Conservation (phyloP, 768 basidiomycete genomes). For the Leccinum disarticulatum region DNA sequence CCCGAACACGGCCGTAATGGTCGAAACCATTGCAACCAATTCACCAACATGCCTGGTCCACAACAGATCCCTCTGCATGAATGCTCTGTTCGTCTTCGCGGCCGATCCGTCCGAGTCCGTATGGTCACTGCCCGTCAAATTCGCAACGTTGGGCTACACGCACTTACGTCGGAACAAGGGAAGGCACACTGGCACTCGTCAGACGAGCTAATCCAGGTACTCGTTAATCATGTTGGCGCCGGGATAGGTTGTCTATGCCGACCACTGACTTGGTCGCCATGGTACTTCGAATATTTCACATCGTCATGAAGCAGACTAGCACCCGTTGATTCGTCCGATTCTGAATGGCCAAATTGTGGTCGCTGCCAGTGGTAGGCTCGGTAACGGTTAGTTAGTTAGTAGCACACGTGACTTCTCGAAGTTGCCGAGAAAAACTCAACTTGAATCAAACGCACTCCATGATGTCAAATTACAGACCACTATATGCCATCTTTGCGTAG, state of each 20-base stretch:
- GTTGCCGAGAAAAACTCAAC: not conserved
- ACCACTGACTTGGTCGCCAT: no score
- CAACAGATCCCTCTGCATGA: not conserved
- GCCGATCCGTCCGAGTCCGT: slow-evolving; percentile 23
- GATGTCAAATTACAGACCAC: slow-evolving; percentile 35
- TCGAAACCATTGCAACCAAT: not conserved
- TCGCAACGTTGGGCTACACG: slow-evolving; percentile 59
- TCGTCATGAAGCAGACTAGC: no score
- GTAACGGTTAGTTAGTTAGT: no score
- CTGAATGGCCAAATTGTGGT: no score
- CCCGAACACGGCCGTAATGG: not conserved
- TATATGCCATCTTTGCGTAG: slow-evolving; percentile 24
- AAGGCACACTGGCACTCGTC: no score
- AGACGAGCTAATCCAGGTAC: no score
- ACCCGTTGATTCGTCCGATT: no score
- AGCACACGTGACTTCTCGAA: not conserved
- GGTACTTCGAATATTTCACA: no score
- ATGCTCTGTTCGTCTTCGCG: slow-evolving; percentile 47
- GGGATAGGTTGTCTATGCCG: no score
- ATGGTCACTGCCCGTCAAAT: slow-evolving; percentile 53
- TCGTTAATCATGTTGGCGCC: no score
- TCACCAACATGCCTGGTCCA: not conserved
- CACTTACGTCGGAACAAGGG: not conserved
- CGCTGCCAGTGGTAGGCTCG: no score
- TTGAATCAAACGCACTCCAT: slow-evolving; percentile 31